Base-by-base conservation (phyloP, 257 asterid species). In the Petunia secreta region DNA sequence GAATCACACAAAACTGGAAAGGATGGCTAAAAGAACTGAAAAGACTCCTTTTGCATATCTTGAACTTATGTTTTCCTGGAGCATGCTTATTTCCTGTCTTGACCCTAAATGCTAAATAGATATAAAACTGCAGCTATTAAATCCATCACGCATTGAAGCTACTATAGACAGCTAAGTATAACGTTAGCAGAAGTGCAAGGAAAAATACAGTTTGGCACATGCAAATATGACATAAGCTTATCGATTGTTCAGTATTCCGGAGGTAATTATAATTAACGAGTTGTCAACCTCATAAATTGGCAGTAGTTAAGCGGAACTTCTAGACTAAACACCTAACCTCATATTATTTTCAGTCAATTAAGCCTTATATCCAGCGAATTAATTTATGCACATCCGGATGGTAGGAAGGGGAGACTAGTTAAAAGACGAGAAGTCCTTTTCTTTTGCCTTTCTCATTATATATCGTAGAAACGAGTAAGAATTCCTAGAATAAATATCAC, bases 91-190 rank as follows among this genome's bases (percentile, higher is more conserved):
- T 25, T 10, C 60, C 60, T 71, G 43, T 71, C 25, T 71, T 25
- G 60, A 71, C 59, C 59, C 60, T 71, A 71, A 71, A 71, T 71
- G 59, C 6, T 52, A 71, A 5, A 11, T 71, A 25, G 43, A 48
- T 71, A 39, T 48, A 9, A 9, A 69, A 69, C 77, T 25, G 59
- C 6, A 50, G 10, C 8, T 44, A 1, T 5, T 25, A 10, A 16
- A 69, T 43, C 77, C 59, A 25, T 46, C 25, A 69, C 43, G 1
- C 50, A 46, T 48, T 25, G 59, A 46, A 69, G 77, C 59, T 69
- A 48, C 77, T 69, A 44, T 10, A 69, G 77, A 48, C 58, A 69
- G 41, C 41, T 5, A 25, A 34, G 25, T 43, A 69, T 69, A 44
- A 69, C 25, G 25, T 40, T 66, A 66, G 75, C 37, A 40, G 75